Base-by-base conservation (phyloP, 2,329 filamentous ascomycete genomes). In the Fusarium lateritium region DNA sequence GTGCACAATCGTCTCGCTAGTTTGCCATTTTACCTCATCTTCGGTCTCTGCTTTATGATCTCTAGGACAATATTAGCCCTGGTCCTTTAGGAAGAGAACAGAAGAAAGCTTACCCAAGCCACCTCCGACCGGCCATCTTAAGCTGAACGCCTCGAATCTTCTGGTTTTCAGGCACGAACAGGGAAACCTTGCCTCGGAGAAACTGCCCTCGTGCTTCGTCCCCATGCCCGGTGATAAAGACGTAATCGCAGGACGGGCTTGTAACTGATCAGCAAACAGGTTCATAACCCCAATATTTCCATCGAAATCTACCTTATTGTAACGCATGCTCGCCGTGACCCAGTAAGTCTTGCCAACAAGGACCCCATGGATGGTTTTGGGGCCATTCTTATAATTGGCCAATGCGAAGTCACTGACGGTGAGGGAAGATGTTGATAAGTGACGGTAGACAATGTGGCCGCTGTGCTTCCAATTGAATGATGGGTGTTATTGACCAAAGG, bases 261-360 rank as follows among this genome's bases (percentile, higher is more conserved):
- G 2, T 0, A 7, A 5, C 1, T 1, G 7, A 5, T 63, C 2
- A 57, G 11, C 0, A 1, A 24, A 2, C 1, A 2, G 0, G 1
- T 4, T 7, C 0, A 6, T 4, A 15, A 8, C 0, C 1, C 13
- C 3, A 9, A 10, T 1, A 0, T 10, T 7, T 3, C 1, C 5
- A 15, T 8, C 6, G 2, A 0, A 3, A n/a, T 10, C 2, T 39
- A 63, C 60, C 3, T 24, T 31, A 63, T 56, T 2, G 38, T 28
- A 2, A 63, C 3, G 0, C n/a, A 15, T 1, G 44, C n/a, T 3
- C 36, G 13, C 2, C 34, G 19, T 0, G 39, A 24, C 0, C 49
- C 49, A 2, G 15, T 49, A 7, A 63, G 19, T 1, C 39, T 61
- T n/a, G 56, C 46, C 19, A 63, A 7, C 1, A 63, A 22, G 0